Conservation (phyloP, 805 yeast genomes). For the Candida pseudofarinosa region DNA sequence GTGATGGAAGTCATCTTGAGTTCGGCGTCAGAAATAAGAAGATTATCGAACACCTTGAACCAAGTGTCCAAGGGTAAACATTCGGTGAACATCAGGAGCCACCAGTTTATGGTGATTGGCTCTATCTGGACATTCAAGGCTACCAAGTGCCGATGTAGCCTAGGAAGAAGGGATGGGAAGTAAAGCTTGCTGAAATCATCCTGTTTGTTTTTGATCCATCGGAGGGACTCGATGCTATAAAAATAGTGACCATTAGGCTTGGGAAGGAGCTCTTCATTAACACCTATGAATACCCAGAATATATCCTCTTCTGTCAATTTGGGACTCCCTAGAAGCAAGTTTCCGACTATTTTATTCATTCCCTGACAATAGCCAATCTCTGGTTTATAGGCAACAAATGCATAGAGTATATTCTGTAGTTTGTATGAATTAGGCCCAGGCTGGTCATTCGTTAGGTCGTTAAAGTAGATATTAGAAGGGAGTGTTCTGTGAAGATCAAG, state of each 20-base stretch:
- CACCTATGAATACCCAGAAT: constrained; percentile 49
- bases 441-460: constrained; percentile 29
- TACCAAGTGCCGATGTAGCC: constrained; percentile 32
- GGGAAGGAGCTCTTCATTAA: constrained; percentile 49
- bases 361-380: constrained; percentile 58
- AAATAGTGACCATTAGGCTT: constrained; percentile 25
- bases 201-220: constrained; percentile 37
- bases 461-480: constrained; percentile 51
- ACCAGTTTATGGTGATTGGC: constrained; percentile 53
- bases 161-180: constrained; percentile 37
- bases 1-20: constrained; percentile 30
- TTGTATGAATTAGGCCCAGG: constrained; percentile 53
- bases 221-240: constrained; percentile 13
- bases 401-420: constrained; percentile 44
- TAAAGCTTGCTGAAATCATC: constrained; percentile 25
- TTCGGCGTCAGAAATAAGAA: constrained; percentile 33
- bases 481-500: constrained; percentile 53
- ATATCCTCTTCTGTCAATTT: constrained; percentile 39
- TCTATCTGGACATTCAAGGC: constrained; percentile 41
- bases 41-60: constrained; percentile 49
- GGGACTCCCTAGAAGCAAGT: constrained; percentile 33
- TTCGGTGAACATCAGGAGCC: constrained; percentile 50
- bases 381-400: constrained; percentile 45
- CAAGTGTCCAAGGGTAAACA: constrained; percentile 48
- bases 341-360: constrained; percentile 57